These are phyloP conservation scores for Aegilops longissima DNA, from an alignment of 176 grass and related monocot genomes.

Conservation along the genomic window DNA sequence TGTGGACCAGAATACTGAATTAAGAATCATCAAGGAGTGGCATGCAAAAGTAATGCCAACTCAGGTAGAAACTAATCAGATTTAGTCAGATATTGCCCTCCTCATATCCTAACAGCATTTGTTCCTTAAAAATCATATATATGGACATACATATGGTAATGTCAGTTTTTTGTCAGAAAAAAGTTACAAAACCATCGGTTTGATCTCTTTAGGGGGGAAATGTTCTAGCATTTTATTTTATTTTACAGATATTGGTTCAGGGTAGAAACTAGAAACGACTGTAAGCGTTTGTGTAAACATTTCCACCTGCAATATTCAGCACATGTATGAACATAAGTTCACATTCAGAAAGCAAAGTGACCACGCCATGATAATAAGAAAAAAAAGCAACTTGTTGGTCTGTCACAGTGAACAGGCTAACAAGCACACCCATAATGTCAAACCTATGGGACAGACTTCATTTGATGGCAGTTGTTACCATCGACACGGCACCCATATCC, in stretches of 20 bases:
- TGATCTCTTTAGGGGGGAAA: no score
- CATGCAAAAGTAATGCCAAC: neutral
- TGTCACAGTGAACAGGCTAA: neutral
- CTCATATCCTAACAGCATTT: neutral
- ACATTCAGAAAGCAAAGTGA: no score
- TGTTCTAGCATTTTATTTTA: no score
- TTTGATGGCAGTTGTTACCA: neutral
- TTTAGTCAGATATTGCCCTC: neutral
- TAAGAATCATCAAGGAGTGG: constrained; percentile 26
- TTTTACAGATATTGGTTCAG: no score
- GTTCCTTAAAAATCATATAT: neutral
- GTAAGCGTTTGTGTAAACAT: no score
- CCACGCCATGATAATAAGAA: neutral
- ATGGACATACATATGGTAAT: no score
- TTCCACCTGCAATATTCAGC: no score
- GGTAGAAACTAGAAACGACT: no score
- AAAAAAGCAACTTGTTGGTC: neutral
- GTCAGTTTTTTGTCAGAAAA: no score
- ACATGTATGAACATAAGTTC: no score
- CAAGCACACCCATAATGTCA: neutral
- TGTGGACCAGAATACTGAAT: constrained; percentile 16
- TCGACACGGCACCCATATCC: neutral
- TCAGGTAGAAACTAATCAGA: neutral
- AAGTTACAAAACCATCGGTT: no score
- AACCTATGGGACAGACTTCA: neutral